Percentiles rank a stretch among this genome's conserved stretches.
These are phyloP conservation scores for Diversispora eburnea DNA, from an alignment of 192 early-diverging fungal genomes.

Conservation along the genomic window DNA sequence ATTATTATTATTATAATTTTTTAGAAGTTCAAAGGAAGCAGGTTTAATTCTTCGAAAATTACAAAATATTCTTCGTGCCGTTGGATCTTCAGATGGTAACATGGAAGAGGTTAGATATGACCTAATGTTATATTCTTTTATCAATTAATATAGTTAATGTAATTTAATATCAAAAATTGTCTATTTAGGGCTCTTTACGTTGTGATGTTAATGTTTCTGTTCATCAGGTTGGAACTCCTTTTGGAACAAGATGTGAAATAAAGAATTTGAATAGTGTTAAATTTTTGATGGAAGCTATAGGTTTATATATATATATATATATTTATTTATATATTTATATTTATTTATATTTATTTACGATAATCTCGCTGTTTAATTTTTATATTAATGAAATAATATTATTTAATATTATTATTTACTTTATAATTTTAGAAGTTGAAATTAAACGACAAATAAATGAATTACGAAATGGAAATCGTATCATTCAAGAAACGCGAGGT, in stretches of 20 bases:
- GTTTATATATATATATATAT: conserved; percentile 30
- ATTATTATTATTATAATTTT: not conserved
- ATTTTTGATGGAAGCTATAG: conserved; percentile 63
- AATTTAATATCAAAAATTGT: too few species aligned
- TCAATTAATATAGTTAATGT: too few species aligned
- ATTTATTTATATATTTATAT: too few species aligned
- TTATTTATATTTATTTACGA: too few species aligned
- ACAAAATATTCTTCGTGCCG: conserved; percentile 65
- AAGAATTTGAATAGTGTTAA: conserved; percentile 80
- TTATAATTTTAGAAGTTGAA: conserved; percentile 63
- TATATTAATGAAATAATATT: not conserved
- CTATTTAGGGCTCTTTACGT: conserved; percentile 69
- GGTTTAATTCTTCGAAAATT: conserved; percentile 74
- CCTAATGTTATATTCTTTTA: too few species aligned
- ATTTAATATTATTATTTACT: not conserved
- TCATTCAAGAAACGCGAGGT: conserved; percentile 78
- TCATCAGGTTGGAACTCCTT: conserved; percentile 46
- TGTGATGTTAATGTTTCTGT: conserved; percentile 95
- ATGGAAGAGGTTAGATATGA: conserved; percentile 71
- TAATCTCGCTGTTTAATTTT: too few species aligned
- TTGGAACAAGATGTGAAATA: conserved; percentile 68
- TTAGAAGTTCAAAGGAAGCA: conserved; percentile 70
- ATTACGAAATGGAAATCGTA: conserved; percentile 48
- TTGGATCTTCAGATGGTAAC: conserved; percentile 69
- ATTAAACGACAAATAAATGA: conserved; percentile 66